Conservation (phyloP, 805 yeast species). For the Kodamaea kakaduensis region DNA sequence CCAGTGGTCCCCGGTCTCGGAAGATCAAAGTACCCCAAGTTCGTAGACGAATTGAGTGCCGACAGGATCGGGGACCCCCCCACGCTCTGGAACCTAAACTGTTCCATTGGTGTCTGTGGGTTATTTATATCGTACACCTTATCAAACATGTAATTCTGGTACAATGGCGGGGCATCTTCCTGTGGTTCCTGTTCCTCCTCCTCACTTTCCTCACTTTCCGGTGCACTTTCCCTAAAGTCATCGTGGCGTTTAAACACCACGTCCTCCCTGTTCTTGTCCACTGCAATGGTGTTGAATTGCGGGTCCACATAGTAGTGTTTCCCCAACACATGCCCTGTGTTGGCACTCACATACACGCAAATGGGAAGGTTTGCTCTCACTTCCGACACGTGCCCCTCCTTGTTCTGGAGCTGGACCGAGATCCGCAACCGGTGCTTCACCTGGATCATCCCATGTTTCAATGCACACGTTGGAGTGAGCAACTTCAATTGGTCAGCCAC, state of each 20-base stretch:
- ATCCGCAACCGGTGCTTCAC: slow-evolving; percentile 46
- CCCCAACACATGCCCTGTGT: slow-evolving; percentile 34
- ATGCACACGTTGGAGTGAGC: slow-evolving; percentile 42
- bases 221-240: background rate
- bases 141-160: slow-evolving; percentile 37
- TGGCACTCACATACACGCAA: slow-evolving; percentile 38
- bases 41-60: background rate
- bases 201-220: background rate
- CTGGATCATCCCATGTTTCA: slow-evolving; percentile 37
- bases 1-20: slow-evolving; percentile 12
- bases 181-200: slow-evolving; percentile 18
- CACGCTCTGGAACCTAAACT: slow-evolving; percentile 21
- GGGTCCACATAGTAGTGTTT: slow-evolving; percentile 30
- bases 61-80: slow-evolving; percentile 8
- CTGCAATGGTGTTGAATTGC: slow-evolving; percentile 21
- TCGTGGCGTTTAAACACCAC: slow-evolving; percentile 23
- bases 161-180: slow-evolving; percentile 42
- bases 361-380: slow-evolving; percentile 51
- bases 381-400: slow-evolving; percentile 49
- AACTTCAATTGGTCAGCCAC: slow-evolving; percentile 38
- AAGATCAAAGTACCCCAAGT: slow-evolving; percentile 27
- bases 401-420: slow-evolving; percentile 42
- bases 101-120: slow-evolving; percentile 36
- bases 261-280: slow-evolving; percentile 22
- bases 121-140: slow-evolving; percentile 32